phyloP scores from a whole-genome alignment of 2,329 filamentous ascomycete genomes.

The Nemania sp. region DNA sequence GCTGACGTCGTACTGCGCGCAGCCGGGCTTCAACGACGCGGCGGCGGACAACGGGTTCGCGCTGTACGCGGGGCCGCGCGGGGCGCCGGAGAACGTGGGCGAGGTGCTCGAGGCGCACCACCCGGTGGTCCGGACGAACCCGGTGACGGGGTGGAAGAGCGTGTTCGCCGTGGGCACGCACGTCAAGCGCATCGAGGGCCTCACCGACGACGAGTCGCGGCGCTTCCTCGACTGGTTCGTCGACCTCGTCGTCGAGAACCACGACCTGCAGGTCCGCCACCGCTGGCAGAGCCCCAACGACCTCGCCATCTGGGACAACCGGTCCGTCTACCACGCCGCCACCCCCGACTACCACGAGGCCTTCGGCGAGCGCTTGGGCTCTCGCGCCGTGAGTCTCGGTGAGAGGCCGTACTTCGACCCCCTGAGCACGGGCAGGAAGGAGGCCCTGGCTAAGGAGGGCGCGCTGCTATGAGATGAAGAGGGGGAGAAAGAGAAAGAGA shows the following conservation, averaged over 20 bases:
- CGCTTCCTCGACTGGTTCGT: constrained; percentile 36
- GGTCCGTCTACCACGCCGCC: constrained; percentile 57
- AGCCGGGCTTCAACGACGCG: constrained; percentile 46
- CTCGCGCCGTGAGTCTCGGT: constrained; percentile 54
- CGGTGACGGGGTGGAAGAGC: constrained; percentile 66
- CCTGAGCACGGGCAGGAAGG: constrained; percentile 48
- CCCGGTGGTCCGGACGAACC: constrained; percentile 64
- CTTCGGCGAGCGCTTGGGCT: constrained; percentile 50
- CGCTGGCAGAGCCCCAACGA: constrained; percentile 44
- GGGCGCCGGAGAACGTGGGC: constrained; percentile 60
- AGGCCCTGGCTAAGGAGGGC: constrained; percentile 42
- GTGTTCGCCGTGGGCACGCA: constrained; percentile 40
- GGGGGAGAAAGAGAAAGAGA: neutral
- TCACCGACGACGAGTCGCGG: constrained; percentile 32
- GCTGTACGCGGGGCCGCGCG: constrained; percentile 52
- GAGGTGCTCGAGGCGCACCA: constrained; percentile 54
- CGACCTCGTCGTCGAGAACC: constrained; percentile 37
- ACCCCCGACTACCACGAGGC: constrained; percentile 56
- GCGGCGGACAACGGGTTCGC: constrained; percentile 48
- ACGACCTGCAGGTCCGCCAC: constrained; percentile 39
- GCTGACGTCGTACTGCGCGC: constrained; percentile 51
- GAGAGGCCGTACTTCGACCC: constrained; percentile 57
- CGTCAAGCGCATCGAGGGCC: constrained; percentile 35
- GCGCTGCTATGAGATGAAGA: constrained; percentile 26
- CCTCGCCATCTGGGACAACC: constrained; percentile 61